Evolutionary conservation across 75 land plant genomes (phyloP).

Genomic region (Chamaecyparis obtusa): DNA sequence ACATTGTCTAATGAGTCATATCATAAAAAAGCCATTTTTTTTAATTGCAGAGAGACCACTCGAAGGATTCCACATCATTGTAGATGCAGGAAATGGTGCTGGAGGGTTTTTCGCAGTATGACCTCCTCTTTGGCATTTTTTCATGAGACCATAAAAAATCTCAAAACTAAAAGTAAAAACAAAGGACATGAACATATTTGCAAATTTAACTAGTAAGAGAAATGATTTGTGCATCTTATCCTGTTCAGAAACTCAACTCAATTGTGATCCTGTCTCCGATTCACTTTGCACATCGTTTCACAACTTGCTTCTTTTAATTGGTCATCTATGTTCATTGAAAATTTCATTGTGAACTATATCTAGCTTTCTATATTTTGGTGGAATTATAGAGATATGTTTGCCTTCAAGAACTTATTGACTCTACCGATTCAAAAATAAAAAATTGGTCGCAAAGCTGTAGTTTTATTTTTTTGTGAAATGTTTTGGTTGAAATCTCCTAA

Average conservation of each 20-base stretch:
- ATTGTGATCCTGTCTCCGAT: background rate
- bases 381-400: background rate
- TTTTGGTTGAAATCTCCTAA: background rate
- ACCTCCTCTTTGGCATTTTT: background rate
- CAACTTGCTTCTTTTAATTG: background rate
- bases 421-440: background rate
- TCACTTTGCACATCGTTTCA: background rate
- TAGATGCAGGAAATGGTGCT: constrained; percentile 99
- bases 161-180: background rate
- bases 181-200: background rate
- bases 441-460: background rate
- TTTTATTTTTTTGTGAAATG: background rate
- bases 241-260: background rate
- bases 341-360: background rate
- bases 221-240: background rate
- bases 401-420: background rate
- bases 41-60: constrained; percentile 77
- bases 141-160: background rate
- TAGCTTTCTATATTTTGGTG: background rate
- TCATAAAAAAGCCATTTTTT: background rate
- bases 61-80: constrained; percentile 95
- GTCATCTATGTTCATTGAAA: background rate
- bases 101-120: constrained; percentile 96
- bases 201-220: background rate
- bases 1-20: background rate